Base-by-base conservation (phyloP, 805 yeast species). In the Ogataea thermomethanolica region DNA sequence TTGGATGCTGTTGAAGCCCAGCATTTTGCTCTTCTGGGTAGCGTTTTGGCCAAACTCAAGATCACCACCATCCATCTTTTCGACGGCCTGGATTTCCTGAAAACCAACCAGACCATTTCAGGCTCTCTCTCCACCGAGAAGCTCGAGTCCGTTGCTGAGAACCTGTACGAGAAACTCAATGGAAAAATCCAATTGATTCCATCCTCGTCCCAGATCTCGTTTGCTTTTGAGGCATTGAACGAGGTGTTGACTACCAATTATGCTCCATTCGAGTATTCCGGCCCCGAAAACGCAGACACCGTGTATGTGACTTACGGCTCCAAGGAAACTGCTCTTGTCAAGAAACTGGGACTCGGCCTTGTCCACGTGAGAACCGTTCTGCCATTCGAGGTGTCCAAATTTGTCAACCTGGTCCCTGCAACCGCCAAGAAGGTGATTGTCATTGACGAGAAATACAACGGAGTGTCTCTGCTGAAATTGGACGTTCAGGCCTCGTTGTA, bases 251-350 rank as follows among this genome's bases (percentile, higher is more conserved):
- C 80, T 25, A 69, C 83, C 11, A 46, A 61, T 12, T 77, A 76
- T 56, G 62, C 70, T 34, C 78, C 81, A 21, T 84, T 85, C 55
- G 87, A 85, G 61, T 87, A 82, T 63, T 65, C 59, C 44, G 96
- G 96, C 38, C 68, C 69, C 39, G 58, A 60, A 8, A 62, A 69
- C 40, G 81, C 95, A 7, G 76, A 76, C 32, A 77, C 83, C 17
- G 85, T 90, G n/a, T 81, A 85, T 59, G 91, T 89, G 25, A 70
- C 81, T n/a, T 79, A 84, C 49, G 95, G 96, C 17, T 71, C 93
- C 29, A 63, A 73, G 30, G 89, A 84, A 58, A 66, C 83, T 12
- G 68, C 78, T 8, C 64, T 77, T 41, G 70, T 85, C 29, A 53
- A 74, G 34, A 61, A 66, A 21, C 69, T 73, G 22, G 62, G 68